These are phyloP conservation scores for Mentha longifolia DNA, from an alignment of 257 asterid genomes.

Conservation along the genomic window DNA sequence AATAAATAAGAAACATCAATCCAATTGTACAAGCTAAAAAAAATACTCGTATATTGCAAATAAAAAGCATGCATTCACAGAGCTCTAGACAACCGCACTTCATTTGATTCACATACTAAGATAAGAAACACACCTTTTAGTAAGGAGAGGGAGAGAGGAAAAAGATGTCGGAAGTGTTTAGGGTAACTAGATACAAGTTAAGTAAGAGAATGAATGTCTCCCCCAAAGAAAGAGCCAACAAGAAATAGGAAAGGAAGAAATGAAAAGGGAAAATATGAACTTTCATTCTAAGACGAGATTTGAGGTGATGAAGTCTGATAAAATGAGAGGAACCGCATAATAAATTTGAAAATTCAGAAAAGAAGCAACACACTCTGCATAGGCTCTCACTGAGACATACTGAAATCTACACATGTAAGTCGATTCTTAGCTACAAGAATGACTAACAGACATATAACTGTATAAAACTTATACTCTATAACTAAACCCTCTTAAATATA, in stretches of 20 bases:
- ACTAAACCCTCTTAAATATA: neutral
- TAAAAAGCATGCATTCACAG: neutral
- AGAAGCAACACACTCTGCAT: neutral
- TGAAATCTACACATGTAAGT: neutral
- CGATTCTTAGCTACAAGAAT: neutral
- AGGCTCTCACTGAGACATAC: neutral
- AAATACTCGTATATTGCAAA: neutral
- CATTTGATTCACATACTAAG: neutral
- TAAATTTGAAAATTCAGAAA: neutral
- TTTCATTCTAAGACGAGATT: neutral
- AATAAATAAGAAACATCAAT: neutral
- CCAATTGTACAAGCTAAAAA: too few species aligned
- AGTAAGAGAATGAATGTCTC: neutral
- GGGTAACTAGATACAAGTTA: neutral
- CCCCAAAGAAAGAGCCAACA: neutral
- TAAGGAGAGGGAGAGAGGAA: neutral
- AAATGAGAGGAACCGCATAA: neutral
- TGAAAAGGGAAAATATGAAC: neutral
- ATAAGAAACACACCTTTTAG: neutral
- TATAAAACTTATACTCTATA: neutral
- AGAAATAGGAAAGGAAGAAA: neutral
- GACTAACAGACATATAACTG: neutral
- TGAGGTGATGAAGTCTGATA: neutral
- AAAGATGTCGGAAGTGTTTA: neutral
- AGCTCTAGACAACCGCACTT: neutral